Evolutionary conservation across 2,329 filamentous ascomycete species (phyloP).

Genomic region (Verticillium isaacii): DNA sequence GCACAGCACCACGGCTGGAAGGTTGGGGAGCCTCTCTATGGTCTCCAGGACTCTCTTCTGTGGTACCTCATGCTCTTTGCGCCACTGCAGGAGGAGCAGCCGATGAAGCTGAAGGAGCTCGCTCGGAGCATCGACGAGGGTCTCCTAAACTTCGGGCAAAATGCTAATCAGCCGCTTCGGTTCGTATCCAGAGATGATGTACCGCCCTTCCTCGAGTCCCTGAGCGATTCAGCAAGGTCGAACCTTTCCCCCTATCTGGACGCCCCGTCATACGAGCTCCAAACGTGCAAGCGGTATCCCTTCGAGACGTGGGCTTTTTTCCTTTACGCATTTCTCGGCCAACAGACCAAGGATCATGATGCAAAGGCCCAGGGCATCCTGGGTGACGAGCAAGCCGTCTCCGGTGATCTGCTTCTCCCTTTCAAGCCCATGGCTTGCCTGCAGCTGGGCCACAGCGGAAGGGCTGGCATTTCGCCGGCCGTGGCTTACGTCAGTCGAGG

Average conservation of each 20-base stretch:
- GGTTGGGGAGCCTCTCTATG: conserved; percentile 16
- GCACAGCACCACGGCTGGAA: conserved; percentile 29
- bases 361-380: conserved; percentile 16
- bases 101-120: conserved; percentile 18
- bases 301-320: conserved; percentile 37
- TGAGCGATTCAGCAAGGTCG: conserved; percentile 26
- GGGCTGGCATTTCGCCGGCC: conserved; percentile 25
- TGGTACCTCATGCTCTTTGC: conserved; percentile 30
- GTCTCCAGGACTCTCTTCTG: conserved; percentile 25
- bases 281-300: conserved; percentile 26
- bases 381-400: conserved; percentile 22
- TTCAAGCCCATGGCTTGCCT: conserved; percentile 31
- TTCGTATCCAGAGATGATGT: conserved; percentile 24
- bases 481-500: conserved; percentile 31
- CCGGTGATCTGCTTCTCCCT: conserved; percentile 31
- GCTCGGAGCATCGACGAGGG: conserved; percentile 28
- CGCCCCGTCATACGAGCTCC: conserved; percentile 20
- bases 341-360: conserved; percentile 29
- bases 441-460: conserved; percentile 30
- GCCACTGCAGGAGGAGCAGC: conserved; percentile 18
- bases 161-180: conserved; percentile 17
- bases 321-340: conserved; percentile 34
- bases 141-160: conserved; percentile 18
- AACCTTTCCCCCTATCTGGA: conserved; percentile 23
- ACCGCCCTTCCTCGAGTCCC: conserved; percentile 26